Evolutionary conservation across 352 stramenopile species (phyloP), one percentile per base, ranked within the genome.

Genomic region (Globisporangium acanthophoron): DNA sequence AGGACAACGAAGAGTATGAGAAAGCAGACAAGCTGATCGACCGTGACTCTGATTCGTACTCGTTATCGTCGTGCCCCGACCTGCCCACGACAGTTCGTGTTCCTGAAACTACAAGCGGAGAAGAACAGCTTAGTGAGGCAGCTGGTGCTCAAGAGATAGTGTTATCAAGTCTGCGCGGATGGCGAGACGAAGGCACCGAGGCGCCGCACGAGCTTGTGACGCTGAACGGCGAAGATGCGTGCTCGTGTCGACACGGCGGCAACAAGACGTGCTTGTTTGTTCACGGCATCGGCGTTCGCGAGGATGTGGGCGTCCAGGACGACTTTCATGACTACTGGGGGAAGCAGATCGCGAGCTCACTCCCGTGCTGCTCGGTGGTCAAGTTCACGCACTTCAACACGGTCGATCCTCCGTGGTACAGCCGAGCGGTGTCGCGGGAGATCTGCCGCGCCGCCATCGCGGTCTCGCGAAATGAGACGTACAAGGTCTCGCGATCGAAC

Each of bases 211-310:
- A 37, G 9, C 0, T 37, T 37, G 33, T 37, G 33, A 12, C 33
- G 9, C 33, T 37, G 33, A 7, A 27, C 9, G 40, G 39, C 9
- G 18, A 21, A 24, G 27, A 11, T 39, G 33, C 41, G 9, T 47
- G 44, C 20, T 13, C 43, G 9, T 59, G 54, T 18, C 15, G 16
- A 1, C 21, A 59, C 46, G 54, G 54, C 12, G 35, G 29, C 13
- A 52, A 52, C 27, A 78, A 76, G 44, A 68, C 62, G 39, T 82
- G 73, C 37, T 29, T 82, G 45, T 78, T 82, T 45, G 54, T 79
- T 4, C 73, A 82, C 53, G 73, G 73, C n/a, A 70, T 82, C 11
- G 73, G 69, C 16, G 60, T 73, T 3, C 43, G 53, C 46, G 44
- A 65, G 3, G 60, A 71, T 16, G 27, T 73, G 7, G 69, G 66